Evolutionary conservation across 306 rosid species (phyloP), one percentile per base, ranked within the genome.

Genomic region (Glycine soja): DNA sequence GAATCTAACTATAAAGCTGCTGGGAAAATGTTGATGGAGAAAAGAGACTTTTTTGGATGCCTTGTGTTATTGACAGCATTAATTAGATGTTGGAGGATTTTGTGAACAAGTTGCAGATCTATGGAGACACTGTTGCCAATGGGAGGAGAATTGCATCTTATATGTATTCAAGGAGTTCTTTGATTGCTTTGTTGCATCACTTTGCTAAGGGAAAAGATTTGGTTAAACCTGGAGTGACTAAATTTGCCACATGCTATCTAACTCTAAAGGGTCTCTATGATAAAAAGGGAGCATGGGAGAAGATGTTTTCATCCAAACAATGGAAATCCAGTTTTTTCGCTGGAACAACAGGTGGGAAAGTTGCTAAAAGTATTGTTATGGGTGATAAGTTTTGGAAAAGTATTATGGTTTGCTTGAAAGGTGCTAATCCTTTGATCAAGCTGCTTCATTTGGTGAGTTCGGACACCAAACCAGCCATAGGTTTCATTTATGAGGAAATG

Each of bases 31-130:
- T 58, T 58, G 63, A 11, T 18, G 65, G 34, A 11, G 38, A 24
- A 59, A 24, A 5, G 40, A 59, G 66, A 59, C 40, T 59, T 59
- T 13, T 52, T 10, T 59, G 66, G 40, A 59, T 59, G n/a, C 40
- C 66, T 24, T 59, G 66, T 59, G 66, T 2, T 59, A 59, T 59
- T 59, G 66, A 59, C 12, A 59, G 7, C n/a, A 59, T 59, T 24
- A 59, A 59, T 59, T 24, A 24, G 66, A 59, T 59, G 66, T 5
- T 59, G n/a, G 66, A 24, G 66, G 66, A 10, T 59, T 59, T 59
- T 24, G 40, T 59, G 38, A 24, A 10, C 10, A 59, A 24, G 66
- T 24, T 59, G n/a, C 14, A 10, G 66, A 18, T 59, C n/a, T 40
- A 59, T 24, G 38, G n/a, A 59, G 66, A 59, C 66, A 24, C 66